Conservation (phyloP, 148 eudicot genomes). For the Rhododendron williamsianum region DNA sequence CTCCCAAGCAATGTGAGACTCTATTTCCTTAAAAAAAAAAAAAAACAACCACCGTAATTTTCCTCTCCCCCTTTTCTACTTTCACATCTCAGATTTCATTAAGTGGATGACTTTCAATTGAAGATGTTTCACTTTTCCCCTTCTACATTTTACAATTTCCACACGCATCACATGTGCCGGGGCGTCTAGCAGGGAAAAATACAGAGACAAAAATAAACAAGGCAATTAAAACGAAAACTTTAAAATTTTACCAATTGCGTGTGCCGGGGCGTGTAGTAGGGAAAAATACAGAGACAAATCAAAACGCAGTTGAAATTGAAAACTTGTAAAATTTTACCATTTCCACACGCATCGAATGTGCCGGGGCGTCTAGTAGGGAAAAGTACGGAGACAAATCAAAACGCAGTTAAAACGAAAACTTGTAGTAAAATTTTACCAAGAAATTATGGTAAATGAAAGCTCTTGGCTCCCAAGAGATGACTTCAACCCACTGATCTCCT, state of each 20-base stretch:
- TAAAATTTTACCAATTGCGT: background rate
- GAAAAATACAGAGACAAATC: background rate
- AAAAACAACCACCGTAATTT: background rate
- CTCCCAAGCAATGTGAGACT: too few relatives aligned
- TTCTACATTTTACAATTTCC: background rate
- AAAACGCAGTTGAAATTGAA: background rate
- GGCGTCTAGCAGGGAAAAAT: background rate
- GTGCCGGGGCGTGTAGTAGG: too few relatives aligned
- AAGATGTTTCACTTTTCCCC: background rate
- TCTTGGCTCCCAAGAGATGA: constrained; percentile 94
- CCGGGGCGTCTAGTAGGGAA: background rate
- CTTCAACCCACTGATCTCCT: constrained; percentile 75
- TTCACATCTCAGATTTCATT: background rate
- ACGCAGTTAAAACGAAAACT: background rate
- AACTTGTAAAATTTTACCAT: constrained; percentile 37
- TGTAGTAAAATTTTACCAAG: constrained; percentile 41
- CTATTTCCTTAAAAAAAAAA: too few relatives aligned
- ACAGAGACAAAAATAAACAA: background rate
- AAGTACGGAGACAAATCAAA: background rate
- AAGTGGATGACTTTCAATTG: background rate
- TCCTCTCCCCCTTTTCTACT: background rate
- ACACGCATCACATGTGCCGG: background rate
- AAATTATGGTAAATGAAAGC: constrained; percentile 82
- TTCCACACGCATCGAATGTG: too few relatives aligned
- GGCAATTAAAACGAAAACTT: background rate